A percentile compares a stretch with the other conserved stretches of the same genome.
These are phyloP conservation scores for Carnegiea gigantea DNA, from an alignment of 179 eudicot species.

Conservation along the genomic window DNA sequence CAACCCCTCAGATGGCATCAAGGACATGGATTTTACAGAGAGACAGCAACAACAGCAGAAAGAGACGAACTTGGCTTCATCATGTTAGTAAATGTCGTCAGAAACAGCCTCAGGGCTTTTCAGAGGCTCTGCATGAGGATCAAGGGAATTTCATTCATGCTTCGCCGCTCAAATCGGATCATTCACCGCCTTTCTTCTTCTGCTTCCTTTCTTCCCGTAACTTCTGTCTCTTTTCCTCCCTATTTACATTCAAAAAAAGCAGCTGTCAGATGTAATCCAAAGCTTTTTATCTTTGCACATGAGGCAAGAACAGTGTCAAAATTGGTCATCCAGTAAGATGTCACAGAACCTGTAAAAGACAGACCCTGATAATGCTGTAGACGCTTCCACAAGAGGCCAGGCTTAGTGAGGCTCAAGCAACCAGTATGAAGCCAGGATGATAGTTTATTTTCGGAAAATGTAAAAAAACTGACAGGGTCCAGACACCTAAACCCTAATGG, in stretches of 20 bases:
- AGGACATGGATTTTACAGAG: conserved; percentile 1
- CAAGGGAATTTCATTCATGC: background rate
- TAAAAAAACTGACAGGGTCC: background rate
- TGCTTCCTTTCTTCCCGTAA: background rate
- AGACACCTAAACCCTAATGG: background rate
- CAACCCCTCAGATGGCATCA: background rate
- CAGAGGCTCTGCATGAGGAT: background rate
- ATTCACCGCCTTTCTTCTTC: background rate
- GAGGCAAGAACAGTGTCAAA: background rate
- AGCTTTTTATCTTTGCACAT: background rate
- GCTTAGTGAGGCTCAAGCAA: too few species aligned
- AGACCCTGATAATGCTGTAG: too few species aligned
- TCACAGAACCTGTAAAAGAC: too few species aligned
- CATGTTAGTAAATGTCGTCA: conserved; percentile 1
- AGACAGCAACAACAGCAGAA: background rate
- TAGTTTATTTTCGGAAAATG: too few species aligned
- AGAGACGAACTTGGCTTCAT: background rate
- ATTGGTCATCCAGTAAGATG: too few species aligned
- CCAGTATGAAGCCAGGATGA: too few species aligned
- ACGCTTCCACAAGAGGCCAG: too few species aligned
- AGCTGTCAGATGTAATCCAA: background rate
- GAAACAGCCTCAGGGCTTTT: background rate
- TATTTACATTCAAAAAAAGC: background rate
- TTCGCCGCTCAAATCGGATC: background rate
- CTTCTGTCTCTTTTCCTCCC: conserved; percentile 15